A percentile compares a stretch with the other conserved stretches of the same genome.
Conservation (phyloP, 352 stramenopile species). For the Globisporangium echinulatum region DNA sequence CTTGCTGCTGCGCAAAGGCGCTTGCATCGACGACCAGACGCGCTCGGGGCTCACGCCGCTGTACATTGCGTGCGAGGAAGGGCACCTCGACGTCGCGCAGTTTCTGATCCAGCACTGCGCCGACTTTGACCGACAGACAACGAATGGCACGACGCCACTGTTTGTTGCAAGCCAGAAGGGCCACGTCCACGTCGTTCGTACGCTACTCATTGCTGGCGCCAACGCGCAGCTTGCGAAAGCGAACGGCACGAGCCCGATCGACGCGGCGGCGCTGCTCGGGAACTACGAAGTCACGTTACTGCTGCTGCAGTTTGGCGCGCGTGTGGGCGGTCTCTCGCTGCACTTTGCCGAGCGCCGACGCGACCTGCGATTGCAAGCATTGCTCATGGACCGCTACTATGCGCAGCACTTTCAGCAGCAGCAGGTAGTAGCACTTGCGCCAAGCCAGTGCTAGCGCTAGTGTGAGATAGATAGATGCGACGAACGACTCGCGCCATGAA, state of each 20-base stretch:
- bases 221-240: slow-evolving; percentile 50
- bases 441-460: slow-evolving; percentile 3
- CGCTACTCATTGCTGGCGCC: slow-evolving; percentile 47
- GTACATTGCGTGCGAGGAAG: slow-evolving; percentile 84
- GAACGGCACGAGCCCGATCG: slow-evolving; percentile 69
- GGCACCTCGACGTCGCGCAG: slow-evolving; percentile 52
- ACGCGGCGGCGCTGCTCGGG: slow-evolving; percentile 60
- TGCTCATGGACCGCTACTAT: slow-evolving; percentile 66
- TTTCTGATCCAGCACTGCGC: slow-evolving; percentile 39
- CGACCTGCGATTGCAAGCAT: slow-evolving; percentile 44
- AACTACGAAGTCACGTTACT: slow-evolving; percentile 50
- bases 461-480: neutral
- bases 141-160: slow-evolving; percentile 59
- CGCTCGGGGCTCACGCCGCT: slow-evolving; percentile 70
- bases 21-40: slow-evolving; percentile 62
- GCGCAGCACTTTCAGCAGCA: slow-evolving; percentile 32
- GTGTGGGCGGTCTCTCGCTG: slow-evolving; percentile 50
- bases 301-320: slow-evolving; percentile 62
- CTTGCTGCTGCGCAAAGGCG: slow-evolving; percentile 44
- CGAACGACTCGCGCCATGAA: too few relatives aligned
- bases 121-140: slow-evolving; percentile 31
- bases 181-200: slow-evolving; percentile 43
- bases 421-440: slow-evolving; percentile 1
- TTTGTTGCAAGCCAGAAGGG: slow-evolving; percentile 77
- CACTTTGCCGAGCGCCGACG: slow-evolving; percentile 72